These are phyloP conservation scores for Capsicum chinense DNA, from an alignment of 257 asterid species.

Conservation along the genomic window DNA sequence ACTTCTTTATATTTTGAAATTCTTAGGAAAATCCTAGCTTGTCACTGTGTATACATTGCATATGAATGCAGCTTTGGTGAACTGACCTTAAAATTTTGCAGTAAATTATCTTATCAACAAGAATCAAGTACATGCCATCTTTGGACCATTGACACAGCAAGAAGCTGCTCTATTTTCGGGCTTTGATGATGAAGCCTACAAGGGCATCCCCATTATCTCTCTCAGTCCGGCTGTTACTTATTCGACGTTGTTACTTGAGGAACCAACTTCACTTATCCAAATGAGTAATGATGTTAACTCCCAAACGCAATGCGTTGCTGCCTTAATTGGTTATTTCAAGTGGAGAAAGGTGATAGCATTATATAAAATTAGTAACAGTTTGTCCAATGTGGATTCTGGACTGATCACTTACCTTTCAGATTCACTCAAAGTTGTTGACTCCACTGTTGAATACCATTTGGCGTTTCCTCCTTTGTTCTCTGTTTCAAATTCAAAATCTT, in stretches of 20 bases:
- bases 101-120: slow-evolving; percentile 45
- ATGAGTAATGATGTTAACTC: slow-evolving; percentile 35
- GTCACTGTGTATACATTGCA: too few relatives aligned
- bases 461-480: slow-evolving; percentile 46
- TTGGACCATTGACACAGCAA: slow-evolving; percentile 51
- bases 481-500: slow-evolving; percentile 27
- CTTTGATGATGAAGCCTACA: slow-evolving; percentile 27
- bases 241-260: slow-evolving; percentile 30
- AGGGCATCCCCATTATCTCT: slow-evolving; percentile 48
- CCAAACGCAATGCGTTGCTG: slow-evolving; percentile 53
- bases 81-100: slow-evolving; percentile 28
- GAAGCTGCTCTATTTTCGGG: slow-evolving; percentile 53
- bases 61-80: too few relatives aligned
- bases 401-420: slow-evolving; percentile 49
- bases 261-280: slow-evolving; percentile 36
- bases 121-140: slow-evolving; percentile 42
- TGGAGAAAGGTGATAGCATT: slow-evolving; percentile 56
- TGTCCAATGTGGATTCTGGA: slow-evolving; percentile 35
- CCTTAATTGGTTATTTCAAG: slow-evolving; percentile 48
- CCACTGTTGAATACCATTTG: slow-evolving; percentile 40
- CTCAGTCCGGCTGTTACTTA: slow-evolving; percentile 32
- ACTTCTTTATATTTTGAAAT: too few relatives aligned
- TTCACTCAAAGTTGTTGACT: slow-evolving; percentile 41
- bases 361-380: slow-evolving; percentile 42
- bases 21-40: too few relatives aligned